Evolutionary conservation across 768 basidiomycete species (phyloP).

Genomic region (Leccinum arenicola): DNA sequence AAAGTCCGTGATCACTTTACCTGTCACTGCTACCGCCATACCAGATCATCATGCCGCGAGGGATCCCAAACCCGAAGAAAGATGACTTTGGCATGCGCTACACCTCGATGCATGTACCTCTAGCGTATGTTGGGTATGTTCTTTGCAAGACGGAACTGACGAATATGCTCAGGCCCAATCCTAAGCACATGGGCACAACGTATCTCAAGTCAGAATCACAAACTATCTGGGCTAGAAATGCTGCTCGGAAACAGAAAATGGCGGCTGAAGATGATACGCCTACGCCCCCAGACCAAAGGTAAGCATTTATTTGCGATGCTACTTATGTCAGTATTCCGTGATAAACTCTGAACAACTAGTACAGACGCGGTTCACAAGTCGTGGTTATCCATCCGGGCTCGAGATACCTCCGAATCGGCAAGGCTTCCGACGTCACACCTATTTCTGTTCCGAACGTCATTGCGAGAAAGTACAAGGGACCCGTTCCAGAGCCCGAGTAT

Average conservation of each 20-base stretch:
- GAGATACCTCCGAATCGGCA: constrained; percentile 67
- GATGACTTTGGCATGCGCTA: constrained; percentile 83
- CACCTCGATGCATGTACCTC: constrained; percentile 77
- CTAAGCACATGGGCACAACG: constrained; percentile 73
- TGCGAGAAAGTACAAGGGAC: constrained; percentile 56
- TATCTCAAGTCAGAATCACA: constrained; percentile 79
- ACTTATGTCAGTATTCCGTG: constrained; percentile 10
- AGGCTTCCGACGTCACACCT: constrained; percentile 76
- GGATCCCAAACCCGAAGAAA: constrained; percentile 74
- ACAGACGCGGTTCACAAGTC: constrained; percentile 74
- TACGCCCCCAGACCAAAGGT: constrained; percentile 48
- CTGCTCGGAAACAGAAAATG: constrained; percentile 49
- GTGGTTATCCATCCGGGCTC: constrained; percentile 82
- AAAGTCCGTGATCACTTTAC: not conserved
- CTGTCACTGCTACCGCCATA: not conserved
- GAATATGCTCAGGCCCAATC: constrained; percentile 54
- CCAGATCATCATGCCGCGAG: constrained; percentile 63
- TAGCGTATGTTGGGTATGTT: constrained; percentile 48
- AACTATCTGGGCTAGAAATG: constrained; percentile 70
- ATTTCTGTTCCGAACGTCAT: constrained; percentile 65
- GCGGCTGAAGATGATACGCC: constrained; percentile 36
- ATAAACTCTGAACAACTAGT: constrained; percentile 28
- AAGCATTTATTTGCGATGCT: constrained; percentile 5
- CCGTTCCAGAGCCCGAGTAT: constrained; percentile 42
- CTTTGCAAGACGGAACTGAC: constrained; percentile 12